Evolutionary conservation across 2,329 filamentous ascomycete species (phyloP), one percentile per base, ranked within the genome.

Genomic region (Pseudogymnoascus sp.): DNA sequence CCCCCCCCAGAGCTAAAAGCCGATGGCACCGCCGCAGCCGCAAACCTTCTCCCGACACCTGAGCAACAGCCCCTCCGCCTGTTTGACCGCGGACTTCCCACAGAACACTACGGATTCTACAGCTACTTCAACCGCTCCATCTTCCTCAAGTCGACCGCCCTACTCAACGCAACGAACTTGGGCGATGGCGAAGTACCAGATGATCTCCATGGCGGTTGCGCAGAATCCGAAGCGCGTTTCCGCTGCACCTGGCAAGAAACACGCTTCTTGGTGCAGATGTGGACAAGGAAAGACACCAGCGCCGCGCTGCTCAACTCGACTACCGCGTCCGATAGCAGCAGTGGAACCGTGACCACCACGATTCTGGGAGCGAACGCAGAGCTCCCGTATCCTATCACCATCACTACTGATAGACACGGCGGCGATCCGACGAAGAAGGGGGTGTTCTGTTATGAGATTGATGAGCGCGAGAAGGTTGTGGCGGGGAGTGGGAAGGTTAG

Each of bases 41-140:
- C 90, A 2, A 82, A 82, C 8, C 77, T 97, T 64, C 83, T 94
- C 50, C 89, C 91, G 0, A 78, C 82, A 6, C 83, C 88, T 0
- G 75, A 79, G 0, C 83, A 87, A 63, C 94, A 97, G 69, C 93
- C 91, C 0, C 78, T 97, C 11, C 84, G 89, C 1, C 82, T 97
- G 1, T 97, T 87, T 72, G 90, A 97, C 72, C 88, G 91, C 18
- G 91, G 89, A 15, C 78, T 89, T 28, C 76, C 82, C 1, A 87
- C 87, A 0, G 93, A 97, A 72, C 91, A 96, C 74, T 97, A 95
- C 73, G 91, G 90, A 2, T 97, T 97, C 75, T 97, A 96, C 76
- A 89, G 83, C 0, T 95, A 96, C 77, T 97, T 89, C 73, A 86
- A 91, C 74, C 90, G 91, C 66, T 88, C 87, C 7, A 90, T 96